Evolutionary conservation across 306 rosid species (phyloP).

Genomic region (Begonia peltatifolia): DNA sequence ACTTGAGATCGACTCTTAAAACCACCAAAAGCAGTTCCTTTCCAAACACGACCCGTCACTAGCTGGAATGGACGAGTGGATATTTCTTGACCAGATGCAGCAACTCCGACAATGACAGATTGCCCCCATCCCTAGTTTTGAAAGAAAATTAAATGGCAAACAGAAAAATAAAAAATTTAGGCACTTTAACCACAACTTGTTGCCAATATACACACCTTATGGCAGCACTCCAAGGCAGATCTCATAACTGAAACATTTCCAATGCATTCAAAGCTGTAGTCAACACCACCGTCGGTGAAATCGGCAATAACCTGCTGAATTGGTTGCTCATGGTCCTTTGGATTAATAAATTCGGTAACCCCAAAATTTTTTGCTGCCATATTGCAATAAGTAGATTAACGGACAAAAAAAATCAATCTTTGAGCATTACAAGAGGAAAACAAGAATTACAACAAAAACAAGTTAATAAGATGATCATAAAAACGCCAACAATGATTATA

Average conservation of each 20-base stretch:
- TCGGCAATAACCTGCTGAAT: constrained; percentile 85
- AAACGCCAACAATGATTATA: too few relatives aligned
- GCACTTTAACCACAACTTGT: too few relatives aligned
- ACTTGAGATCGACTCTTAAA: constrained; percentile 96
- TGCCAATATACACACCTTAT: constrained; percentile 34
- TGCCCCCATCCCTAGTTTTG: constrained; percentile 79
- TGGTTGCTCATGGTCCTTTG: constrained; percentile 85
- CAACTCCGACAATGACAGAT: constrained; percentile 90
- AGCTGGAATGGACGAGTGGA: constrained; percentile 87
- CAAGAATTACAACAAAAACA: too few relatives aligned
- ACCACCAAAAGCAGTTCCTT: constrained; percentile 97
- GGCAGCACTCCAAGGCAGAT: constrained; percentile 94
- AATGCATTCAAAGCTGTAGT: constrained; percentile 94
- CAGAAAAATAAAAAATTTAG: too few relatives aligned
- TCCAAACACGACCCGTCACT: constrained; percentile 98
- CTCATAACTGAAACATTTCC: constrained; percentile 93
- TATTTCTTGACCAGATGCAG: constrained; percentile 88
- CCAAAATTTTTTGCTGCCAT: constrained; percentile 80
- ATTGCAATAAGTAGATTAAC: neutral
- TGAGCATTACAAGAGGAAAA: too few relatives aligned
- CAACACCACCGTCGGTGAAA: constrained; percentile 88
- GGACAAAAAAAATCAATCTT: too few relatives aligned
- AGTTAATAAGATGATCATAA: too few relatives aligned
- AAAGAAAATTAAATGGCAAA: too few relatives aligned
- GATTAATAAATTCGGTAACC: constrained; percentile 81